Evolutionary conservation across 129 eudicot species (phyloP).

Genomic region (Ambrosia artemisiifolia): DNA sequence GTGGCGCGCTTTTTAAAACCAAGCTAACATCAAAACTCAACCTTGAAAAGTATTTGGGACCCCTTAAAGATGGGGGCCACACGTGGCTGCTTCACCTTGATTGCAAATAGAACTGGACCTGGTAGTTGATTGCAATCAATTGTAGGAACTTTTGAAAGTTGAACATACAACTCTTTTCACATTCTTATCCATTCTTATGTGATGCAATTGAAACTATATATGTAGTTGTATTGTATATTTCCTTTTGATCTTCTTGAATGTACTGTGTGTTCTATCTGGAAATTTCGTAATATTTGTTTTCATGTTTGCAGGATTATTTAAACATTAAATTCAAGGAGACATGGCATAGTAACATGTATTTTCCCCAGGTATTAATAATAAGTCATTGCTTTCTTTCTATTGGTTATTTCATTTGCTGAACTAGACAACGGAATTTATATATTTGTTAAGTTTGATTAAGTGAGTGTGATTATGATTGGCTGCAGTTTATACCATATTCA

Average conservation of each 20-base stretch:
- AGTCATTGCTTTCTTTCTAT: not conserved
- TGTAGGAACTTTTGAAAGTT: not conserved
- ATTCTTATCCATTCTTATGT: not conserved
- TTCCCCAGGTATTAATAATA: slow-evolving; percentile 67
- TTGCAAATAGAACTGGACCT: no score
- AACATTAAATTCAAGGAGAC: slow-evolving; percentile 93
- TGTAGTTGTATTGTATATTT: not conserved
- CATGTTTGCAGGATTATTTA: slow-evolving; percentile 69
- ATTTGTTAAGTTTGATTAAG: not conserved
- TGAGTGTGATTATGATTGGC: slow-evolving; percentile 9
- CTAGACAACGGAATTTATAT: not conserved
- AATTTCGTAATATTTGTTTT: not conserved
- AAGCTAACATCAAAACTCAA: no score
- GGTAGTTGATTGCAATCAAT: not conserved
- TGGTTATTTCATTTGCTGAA: not conserved
- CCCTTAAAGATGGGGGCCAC: no score
- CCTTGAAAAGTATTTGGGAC: no score
- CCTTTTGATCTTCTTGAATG: not conserved
- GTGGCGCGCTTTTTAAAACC: no score
- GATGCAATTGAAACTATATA: not conserved
- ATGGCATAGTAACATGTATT: slow-evolving; percentile 95
- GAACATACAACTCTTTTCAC: not conserved
- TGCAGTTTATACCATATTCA: slow-evolving; percentile 94
- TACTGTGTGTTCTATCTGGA: not conserved
- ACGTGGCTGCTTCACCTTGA: no score